These are phyloP conservation scores for Ascobolus immersus DNA, from an alignment of 495 filamentous ascomycete genomes.

Conservation along the genomic window DNA sequence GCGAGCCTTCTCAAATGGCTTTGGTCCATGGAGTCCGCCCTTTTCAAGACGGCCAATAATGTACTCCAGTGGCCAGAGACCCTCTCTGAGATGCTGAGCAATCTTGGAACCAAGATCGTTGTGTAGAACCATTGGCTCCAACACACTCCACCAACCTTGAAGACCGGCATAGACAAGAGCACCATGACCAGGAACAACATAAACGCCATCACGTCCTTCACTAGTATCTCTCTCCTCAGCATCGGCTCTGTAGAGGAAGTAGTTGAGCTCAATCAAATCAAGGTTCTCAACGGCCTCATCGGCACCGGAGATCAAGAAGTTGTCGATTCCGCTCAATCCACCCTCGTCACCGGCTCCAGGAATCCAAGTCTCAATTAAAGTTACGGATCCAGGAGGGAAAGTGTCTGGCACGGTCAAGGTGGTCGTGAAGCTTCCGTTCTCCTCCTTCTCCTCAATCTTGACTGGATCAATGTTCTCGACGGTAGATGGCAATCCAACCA, in stretches of 20 bases:
- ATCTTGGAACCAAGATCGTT: slow-evolving; percentile 86
- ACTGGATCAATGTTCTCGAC: slow-evolving; percentile 47
- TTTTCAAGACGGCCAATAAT: slow-evolving; percentile 53
- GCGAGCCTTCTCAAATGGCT: slow-evolving; percentile 34
- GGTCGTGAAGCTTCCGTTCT: slow-evolving; percentile 32
- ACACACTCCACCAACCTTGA: slow-evolving; percentile 93
- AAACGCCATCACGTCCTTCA: slow-evolving; percentile 56
- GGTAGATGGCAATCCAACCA: slow-evolving; percentile 61
- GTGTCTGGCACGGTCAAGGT: slow-evolving; percentile 51
- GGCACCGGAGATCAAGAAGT: slow-evolving; percentile 56
- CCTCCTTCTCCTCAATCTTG: slow-evolving; percentile 27
- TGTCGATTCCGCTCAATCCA: slow-evolving; percentile 24
- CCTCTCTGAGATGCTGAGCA: slow-evolving; percentile 73
- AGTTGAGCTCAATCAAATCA: slow-evolving; percentile 64
- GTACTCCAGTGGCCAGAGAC: slow-evolving; percentile 88
- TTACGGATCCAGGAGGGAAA: slow-evolving; percentile 80
- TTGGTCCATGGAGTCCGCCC: slow-evolving; percentile 32
- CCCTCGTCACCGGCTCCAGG: slow-evolving; percentile 39
- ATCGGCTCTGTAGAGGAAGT: slow-evolving; percentile 74
- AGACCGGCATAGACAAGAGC: slow-evolving; percentile 81
- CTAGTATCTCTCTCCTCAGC: slow-evolving; percentile 71
- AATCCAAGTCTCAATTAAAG: slow-evolving; percentile 87
- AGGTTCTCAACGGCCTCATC: slow-evolving; percentile 51
- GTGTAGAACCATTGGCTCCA: slow-evolving; percentile 58
- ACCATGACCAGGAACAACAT: slow-evolving; percentile 60